Evolutionary conservation across 2,329 filamentous ascomycete species (phyloP), one percentile per base, ranked within the genome.

Genomic region (Calonectria pteridis): DNA sequence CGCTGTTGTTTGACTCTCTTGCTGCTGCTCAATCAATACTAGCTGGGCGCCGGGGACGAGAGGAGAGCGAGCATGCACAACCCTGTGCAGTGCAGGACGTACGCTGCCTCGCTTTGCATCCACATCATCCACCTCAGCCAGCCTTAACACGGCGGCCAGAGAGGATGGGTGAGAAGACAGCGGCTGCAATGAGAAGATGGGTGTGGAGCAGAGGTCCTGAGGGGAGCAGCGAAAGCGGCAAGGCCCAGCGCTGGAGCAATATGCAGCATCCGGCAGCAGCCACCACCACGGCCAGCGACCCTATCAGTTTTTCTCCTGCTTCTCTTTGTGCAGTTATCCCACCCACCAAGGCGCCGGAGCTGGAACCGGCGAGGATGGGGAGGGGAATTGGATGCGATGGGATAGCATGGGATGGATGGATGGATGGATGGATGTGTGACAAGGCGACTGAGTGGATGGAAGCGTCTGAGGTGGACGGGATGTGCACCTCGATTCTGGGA

Each of bases 361-460:
- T 78, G 76, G 77, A 78, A 71, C 77, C 75, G 75, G 77, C 76
- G 71, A 71, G 59, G 55, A 75, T 46, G 69, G 71, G 70, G 68
- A 35, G 55, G 72, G 76, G 77, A 75, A 72, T n/a, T 72, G 55
- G 33, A 58, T 35, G 67, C 40, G 37, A 51, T 43, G 46, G 68
- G 59, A 71, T 37, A 51, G 69, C 37, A 53, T 51, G 55, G 69
- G 64, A 64, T 29, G 43, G 43, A 29, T 50, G 40, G 55, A 23
- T 50, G 69, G 64, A 64, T 29, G 43, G 43, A 29, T 50, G 40
- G 55, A 23, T 50, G 40, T 49, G 28, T 64, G 67, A 69, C 67
- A 64, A 69, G 67, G 67, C 43, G 46, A 63, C 67, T 69, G 55
- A 55, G 49, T 69, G 67, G 58, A 50, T 50, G 68, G 49, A 46